Evolutionary conservation across 345 rosid genomes (phyloP), one percentile per base, ranked within the genome.

Genomic region (Balakata baccata): DNA sequence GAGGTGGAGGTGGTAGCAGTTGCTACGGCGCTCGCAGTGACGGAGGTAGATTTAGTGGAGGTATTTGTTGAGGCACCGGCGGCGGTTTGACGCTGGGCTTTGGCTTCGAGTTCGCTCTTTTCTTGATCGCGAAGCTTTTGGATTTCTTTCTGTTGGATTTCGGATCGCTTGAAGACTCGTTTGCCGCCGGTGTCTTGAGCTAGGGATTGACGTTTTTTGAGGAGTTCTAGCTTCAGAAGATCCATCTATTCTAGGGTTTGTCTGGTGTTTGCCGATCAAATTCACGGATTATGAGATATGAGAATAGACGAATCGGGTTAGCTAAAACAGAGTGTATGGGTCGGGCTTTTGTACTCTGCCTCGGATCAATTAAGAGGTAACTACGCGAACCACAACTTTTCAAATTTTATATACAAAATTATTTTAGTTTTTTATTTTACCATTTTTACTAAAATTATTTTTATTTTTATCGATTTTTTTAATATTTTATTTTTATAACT

Each of bases 51-150:
- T 10, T 52, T 57, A 53, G 84, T 34, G 12, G 81, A 47, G 57
- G 82, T 59, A 13, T 84, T 68, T 70, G 84, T 18, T 45, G 85
- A n/a, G 37, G 74, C 60, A 75, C 83, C 64, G 66, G 85, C 49
- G 47, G 75, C 37, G 64, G 76, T 65, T 66, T 80, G 88, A 37
- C 95, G 92, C 23, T 66, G 87, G 64, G 88, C 80, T 76, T 90
- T 95, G 64, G 97, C 92, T 78, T 90, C 99, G 14, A 87, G 82
- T 67, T 92, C 99, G 64, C 87, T 92, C 75, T 86, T 91, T 78
- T 92, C 98, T 78, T 90, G 85, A 66, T 95, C 98, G 45, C 98
- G 97, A 66, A 92, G 91, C 86, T 90, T 89, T 75, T 90, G 95
- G 75, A 92, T 80, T 81, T 85, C 81, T 80, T 90, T 92, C 87